Conservation (phyloP, 805 yeast species). For the Maudiozyma turicensis region DNA sequence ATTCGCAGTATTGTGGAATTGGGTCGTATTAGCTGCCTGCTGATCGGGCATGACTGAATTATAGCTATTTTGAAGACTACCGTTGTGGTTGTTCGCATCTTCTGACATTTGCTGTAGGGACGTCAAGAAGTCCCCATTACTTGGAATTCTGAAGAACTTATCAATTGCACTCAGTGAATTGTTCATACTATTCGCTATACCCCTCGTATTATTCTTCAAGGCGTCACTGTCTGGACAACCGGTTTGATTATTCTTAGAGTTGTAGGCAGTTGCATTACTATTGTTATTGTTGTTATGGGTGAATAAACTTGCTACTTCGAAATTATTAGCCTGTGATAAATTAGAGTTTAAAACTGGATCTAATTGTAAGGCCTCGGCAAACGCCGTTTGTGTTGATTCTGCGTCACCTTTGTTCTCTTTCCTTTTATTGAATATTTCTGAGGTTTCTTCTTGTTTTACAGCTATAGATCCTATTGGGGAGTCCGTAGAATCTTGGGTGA, state of each 20-base stretch:
- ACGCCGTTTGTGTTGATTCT: conserved; percentile 13
- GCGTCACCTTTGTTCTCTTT: neutral
- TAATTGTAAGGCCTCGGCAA: conserved; percentile 25
- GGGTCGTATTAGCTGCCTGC: no score
- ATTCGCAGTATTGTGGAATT: neutral
- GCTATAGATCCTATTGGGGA: neutral
- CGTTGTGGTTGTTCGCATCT: neutral
- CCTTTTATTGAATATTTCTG: neutral
- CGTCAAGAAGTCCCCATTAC: conserved; percentile 15
- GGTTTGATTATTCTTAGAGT: neutral
- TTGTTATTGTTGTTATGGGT: neutral
- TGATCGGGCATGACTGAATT: no score
- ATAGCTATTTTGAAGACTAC: neutral
- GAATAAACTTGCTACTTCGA: conserved; percentile 15
- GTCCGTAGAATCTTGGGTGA: neutral
- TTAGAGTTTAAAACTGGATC: conserved; percentile 26
- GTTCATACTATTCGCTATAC: neutral
- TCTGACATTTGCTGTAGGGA: neutral
- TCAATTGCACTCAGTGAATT: conserved; percentile 7
- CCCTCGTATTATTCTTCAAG: neutral
- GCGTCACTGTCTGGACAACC: neutral
- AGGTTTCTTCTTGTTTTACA: neutral
- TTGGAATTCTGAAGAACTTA: conserved; percentile 21
- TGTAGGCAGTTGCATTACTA: neutral
- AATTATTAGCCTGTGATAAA: conserved; percentile 11